A percentile compares a stretch with the other conserved stretches of the same genome.
These are phyloP conservation scores for Backusella tarrabulga DNA, from an alignment of 192 early-diverging fungal genomes.

Conservation along the genomic window DNA sequence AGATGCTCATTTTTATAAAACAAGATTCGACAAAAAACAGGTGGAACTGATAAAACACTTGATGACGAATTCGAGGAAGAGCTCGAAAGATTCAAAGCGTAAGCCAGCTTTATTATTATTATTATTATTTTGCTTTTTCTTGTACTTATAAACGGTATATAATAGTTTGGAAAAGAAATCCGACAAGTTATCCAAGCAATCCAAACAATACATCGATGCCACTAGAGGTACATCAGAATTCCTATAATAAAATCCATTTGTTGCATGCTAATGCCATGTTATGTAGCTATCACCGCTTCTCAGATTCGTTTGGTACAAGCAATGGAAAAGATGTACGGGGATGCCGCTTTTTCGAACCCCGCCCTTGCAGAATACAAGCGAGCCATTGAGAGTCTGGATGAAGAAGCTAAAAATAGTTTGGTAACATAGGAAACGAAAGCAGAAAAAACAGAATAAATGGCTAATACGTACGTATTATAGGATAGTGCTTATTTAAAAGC, in stretches of 20 bases:
- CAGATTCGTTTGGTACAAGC: constrained; percentile 86
- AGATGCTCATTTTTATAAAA: neutral
- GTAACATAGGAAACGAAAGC: constrained; percentile 38
- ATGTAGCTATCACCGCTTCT: constrained; percentile 76
- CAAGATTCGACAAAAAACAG: constrained; percentile 68
- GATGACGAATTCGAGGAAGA: constrained; percentile 60
- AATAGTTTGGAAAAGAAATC: constrained; percentile 77
- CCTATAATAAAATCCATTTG: neutral
- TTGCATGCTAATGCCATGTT: neutral
- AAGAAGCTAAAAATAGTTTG: constrained; percentile 73
- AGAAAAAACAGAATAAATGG: neutral
- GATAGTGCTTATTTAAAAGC: constrained; percentile 80
- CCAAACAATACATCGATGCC: constrained; percentile 87
- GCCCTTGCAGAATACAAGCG: constrained; percentile 83
- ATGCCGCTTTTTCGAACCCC: constrained; percentile 67
- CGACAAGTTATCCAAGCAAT: constrained; percentile 81
- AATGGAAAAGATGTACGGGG: constrained; percentile 86
- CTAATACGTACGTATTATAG: constrained; percentile 23
- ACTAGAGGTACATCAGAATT: constrained; percentile 53
- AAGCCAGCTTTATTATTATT: neutral
- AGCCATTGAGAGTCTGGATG: constrained; percentile 77
- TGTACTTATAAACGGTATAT: neutral
- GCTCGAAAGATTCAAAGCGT: constrained; percentile 30
- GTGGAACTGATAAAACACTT: constrained; percentile 75
- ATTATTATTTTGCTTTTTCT: neutral